These are phyloP conservation scores for Martiniozyma asiatica DNA, from an alignment of 1,139 yeast genomes.

Conservation along the genomic window DNA sequence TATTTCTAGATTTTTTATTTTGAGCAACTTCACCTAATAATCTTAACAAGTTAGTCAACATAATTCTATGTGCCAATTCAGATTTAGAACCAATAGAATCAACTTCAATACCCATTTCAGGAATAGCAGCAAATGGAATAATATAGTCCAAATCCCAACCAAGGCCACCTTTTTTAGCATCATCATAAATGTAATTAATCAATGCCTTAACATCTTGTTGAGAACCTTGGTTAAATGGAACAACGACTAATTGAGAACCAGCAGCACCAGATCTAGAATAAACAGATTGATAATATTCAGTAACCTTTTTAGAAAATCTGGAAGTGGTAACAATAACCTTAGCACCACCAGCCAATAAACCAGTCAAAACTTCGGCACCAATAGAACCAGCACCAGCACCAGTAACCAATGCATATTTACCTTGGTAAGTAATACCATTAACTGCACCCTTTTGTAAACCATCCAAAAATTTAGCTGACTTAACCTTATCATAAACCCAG, in stretches of 20 bases:
- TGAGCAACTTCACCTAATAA: slow-evolving; percentile 82
- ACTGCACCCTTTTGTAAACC: slow-evolving; percentile 89
- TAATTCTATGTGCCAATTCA: slow-evolving; percentile 95
- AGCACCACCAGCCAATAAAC: slow-evolving; percentile 95
- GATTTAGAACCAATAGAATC: slow-evolving; percentile 89
- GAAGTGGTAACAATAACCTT: slow-evolving; percentile 94
- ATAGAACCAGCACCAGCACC: slow-evolving; percentile 99
- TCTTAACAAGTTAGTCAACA: slow-evolving; percentile 92
- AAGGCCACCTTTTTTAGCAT: slow-evolving; percentile 74
- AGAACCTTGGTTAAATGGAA: slow-evolving; percentile 97
- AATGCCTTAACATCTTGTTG: slow-evolving; percentile 85
- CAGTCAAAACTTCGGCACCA: slow-evolving; percentile 95
- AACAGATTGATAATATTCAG: slow-evolving; percentile 89
- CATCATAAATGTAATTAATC: slow-evolving; percentile 75
- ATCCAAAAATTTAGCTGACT: slow-evolving; percentile 71
- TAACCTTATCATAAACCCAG: slow-evolving; percentile 76
- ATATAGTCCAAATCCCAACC: slow-evolving; percentile 97
- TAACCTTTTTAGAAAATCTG: slow-evolving; percentile 84
- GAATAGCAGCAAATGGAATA: slow-evolving; percentile 97
- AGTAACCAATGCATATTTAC: slow-evolving; percentile 80
- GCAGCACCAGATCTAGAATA: slow-evolving; percentile 87
- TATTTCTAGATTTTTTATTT: slow-evolving; percentile 58
- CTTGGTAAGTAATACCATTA: slow-evolving; percentile 82
- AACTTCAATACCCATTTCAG: slow-evolving; percentile 94
- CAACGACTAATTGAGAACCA: slow-evolving; percentile 87